phyloP scores from a whole-genome alignment of 768 basidiomycete genomes.

The Suillus weaverae region DNA sequence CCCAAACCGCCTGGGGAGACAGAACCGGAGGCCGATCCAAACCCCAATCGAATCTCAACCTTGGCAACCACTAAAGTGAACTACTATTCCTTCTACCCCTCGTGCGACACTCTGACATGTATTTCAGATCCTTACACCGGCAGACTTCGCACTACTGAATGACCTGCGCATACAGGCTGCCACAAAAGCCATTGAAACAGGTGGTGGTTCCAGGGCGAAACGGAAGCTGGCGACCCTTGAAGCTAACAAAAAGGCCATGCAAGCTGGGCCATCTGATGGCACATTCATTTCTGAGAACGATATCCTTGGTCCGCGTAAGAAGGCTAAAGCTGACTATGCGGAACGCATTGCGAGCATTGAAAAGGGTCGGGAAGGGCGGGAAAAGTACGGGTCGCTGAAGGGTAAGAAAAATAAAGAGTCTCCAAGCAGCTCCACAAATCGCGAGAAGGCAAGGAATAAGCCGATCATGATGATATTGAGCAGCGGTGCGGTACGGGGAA shows the following conservation, averaged over 20 bases:
- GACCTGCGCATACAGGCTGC: conserved; percentile 85
- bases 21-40: conserved; percentile 24
- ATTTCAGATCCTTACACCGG: conserved; percentile 89
- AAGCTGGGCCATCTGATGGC: conserved; percentile 43
- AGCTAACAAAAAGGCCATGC: conserved; percentile 58
- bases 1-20: conserved; percentile 2
- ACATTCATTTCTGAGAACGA: conserved; percentile 84
- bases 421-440: conserved; percentile 86
- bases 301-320: conserved; percentile 93
- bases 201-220: conserved; percentile 76
- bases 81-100: neutral
- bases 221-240: conserved; percentile 86
- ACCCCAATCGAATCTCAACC: conserved; percentile 51
- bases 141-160: conserved; percentile 90
- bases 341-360: conserved; percentile 90
- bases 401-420: conserved; percentile 88
- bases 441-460: conserved; percentile 91
- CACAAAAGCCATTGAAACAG: conserved; percentile 62
- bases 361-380: conserved; percentile 91
- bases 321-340: conserved; percentile 89
- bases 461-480: conserved; percentile 93
- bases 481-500: conserved; percentile 72
- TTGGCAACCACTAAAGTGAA: conserved; percentile 80
- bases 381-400: conserved; percentile 87
- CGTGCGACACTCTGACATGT: neutral